phyloP scores from a whole-genome alignment of 129 eudicot genomes.

The Flaveria sonorensis region DNA sequence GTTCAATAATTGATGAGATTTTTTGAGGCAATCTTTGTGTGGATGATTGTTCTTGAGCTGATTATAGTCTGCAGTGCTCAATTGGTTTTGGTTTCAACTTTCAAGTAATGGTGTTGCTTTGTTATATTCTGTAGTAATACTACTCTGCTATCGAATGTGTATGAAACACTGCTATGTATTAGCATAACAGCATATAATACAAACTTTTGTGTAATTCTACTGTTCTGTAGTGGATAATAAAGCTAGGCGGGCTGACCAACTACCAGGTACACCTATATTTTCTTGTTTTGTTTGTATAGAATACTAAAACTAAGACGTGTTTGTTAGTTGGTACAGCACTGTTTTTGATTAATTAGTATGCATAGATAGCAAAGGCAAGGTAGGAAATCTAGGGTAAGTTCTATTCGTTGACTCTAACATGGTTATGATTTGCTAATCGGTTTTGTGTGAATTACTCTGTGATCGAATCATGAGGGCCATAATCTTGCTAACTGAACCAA shows the following conservation, averaged over 20 bases:
- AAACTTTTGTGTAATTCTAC: not conserved
- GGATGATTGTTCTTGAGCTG: not conserved
- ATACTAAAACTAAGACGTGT: not conserved
- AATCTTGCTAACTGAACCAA: not conserved
- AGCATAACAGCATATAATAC: not conserved
- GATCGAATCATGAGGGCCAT: not conserved
- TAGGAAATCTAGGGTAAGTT: not conserved
- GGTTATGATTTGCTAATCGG: not conserved
- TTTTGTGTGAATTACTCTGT: not conserved
- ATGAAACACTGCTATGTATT: not conserved
- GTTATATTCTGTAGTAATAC: not conserved
- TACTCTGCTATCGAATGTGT: not conserved
- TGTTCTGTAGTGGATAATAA: not conserved
- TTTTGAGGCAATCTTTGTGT: slow-evolving; percentile 1
- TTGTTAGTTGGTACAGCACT: not conserved
- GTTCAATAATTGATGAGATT: slow-evolving; percentile 15
- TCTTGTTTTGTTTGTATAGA: not conserved
- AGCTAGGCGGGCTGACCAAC: not conserved
- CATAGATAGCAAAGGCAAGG: not conserved
- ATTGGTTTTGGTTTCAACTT: not conserved
- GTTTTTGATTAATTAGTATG: not conserved
- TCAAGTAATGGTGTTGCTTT: not conserved
- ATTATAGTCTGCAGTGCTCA: not conserved
- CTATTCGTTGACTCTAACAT: not conserved
- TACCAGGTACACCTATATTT: not conserved